Conservation (phyloP, 805 yeast genomes). For the Hanseniaspora osmophila region DNA sequence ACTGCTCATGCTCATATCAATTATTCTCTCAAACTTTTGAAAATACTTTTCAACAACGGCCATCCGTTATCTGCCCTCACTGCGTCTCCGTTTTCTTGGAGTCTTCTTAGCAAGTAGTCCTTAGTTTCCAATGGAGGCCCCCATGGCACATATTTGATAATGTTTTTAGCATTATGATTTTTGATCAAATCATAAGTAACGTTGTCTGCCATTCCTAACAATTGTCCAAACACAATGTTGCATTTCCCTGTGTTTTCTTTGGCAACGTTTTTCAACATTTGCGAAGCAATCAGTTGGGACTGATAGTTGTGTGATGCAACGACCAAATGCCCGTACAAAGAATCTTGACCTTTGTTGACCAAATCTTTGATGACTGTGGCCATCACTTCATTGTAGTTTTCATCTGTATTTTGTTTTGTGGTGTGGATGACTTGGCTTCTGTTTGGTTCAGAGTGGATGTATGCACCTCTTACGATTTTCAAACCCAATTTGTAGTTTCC, state of each 20-base stretch:
- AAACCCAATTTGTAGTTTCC: slow-evolving; percentile 60
- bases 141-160: slow-evolving; percentile 94
- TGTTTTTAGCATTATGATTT: slow-evolving; percentile 51
- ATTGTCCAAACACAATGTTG: slow-evolving; percentile 76
- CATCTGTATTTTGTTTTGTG: slow-evolving; percentile 71
- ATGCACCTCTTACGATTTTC: slow-evolving; percentile 91
- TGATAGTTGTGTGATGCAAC: slow-evolving; percentile 82
- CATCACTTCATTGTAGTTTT: slow-evolving; percentile 59
- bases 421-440: slow-evolving; percentile 54
- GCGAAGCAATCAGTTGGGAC: slow-evolving; percentile 62
- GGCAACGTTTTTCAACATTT: slow-evolving; percentile 26
- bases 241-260: slow-evolving; percentile 19
- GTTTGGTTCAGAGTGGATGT: slow-evolving; percentile 75
- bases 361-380: slow-evolving; percentile 46
- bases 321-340: slow-evolving; percentile 60
- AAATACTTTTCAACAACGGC: slow-evolving; percentile 48
- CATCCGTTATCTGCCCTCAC: slow-evolving; percentile 75
- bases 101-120: slow-evolving; percentile 74
- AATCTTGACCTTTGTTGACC: slow-evolving; percentile 27
- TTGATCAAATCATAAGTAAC: slow-evolving; percentile 62
- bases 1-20: no score
- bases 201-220: slow-evolving; percentile 91
- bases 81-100: slow-evolving; percentile 94
- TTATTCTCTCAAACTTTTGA: slow-evolving; percentile 18
- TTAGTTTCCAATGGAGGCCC: slow-evolving; percentile 92